Conservation (phyloP, 2,329 filamentous ascomycete species). For the Ceratocystiopsis brevicomis region DNA sequence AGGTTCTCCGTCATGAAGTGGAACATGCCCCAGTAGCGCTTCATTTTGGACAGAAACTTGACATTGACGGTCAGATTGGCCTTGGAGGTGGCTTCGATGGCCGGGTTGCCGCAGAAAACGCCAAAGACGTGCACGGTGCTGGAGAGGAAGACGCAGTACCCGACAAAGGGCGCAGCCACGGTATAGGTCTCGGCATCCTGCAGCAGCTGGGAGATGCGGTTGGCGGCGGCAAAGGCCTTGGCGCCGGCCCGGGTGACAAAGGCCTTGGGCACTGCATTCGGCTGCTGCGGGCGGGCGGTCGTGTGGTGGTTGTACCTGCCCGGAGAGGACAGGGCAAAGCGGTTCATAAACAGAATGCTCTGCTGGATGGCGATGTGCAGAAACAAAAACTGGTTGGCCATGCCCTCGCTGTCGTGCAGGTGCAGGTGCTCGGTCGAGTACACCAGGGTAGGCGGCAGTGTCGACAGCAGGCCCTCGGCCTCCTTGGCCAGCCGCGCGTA, state of each 20-base stretch:
- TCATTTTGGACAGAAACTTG: constrained; percentile 83
- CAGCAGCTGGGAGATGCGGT: constrained; percentile 68
- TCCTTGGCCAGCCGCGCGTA: constrained; percentile 54
- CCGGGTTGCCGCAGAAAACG: constrained; percentile 67
- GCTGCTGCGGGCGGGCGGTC: neutral
- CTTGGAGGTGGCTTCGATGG: constrained; percentile 60
- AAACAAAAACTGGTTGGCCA: constrained; percentile 82
- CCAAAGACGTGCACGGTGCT: constrained; percentile 89
- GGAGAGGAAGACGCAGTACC: constrained; percentile 84
- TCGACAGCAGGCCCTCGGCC: constrained; percentile 48
- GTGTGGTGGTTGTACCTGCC: constrained; percentile 46
- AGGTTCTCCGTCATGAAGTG: constrained; percentile 90
- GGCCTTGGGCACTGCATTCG: constrained; percentile 39
- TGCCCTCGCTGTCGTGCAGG: constrained; percentile 63
- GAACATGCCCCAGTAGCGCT: constrained; percentile 96
- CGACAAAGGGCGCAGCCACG: constrained; percentile 78
- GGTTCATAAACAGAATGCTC: constrained; percentile 74
- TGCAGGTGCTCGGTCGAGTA: constrained; percentile 72
- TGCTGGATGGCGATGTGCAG: constrained; percentile 82
- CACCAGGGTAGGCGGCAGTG: constrained; percentile 50
- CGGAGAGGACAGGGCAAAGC: constrained; percentile 61
- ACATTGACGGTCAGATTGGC: constrained; percentile 74
- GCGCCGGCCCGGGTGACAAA: constrained; percentile 61
- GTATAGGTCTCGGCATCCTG: constrained; percentile 63
- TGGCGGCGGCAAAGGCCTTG: constrained; percentile 66